Percentiles rank a stretch among this genome's conserved stretches.
phyloP scores from a whole-genome alignment of 345 rosid species.

The Eucalyptus decipiens region DNA sequence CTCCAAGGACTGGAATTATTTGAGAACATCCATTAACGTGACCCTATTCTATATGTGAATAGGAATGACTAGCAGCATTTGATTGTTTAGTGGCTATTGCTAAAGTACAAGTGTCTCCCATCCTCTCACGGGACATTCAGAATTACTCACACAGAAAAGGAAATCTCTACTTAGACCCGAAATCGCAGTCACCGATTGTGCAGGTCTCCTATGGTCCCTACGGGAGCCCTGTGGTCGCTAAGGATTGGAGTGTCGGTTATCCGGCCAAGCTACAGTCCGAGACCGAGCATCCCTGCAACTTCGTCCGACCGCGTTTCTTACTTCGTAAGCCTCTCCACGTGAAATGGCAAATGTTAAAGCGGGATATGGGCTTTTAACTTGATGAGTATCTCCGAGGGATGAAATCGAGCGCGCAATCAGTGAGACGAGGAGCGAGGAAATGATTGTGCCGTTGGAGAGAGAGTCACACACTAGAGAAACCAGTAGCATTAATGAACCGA shows the following conservation, averaged over 20 bases:
- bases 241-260: neutral
- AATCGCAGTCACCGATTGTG: too few relatives aligned
- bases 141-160: neutral
- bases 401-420: neutral
- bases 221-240: neutral
- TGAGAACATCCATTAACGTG: neutral
- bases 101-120: neutral
- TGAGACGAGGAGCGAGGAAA: neutral
- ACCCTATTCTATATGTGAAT: neutral
- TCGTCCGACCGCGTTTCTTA: neutral
- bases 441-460: neutral
- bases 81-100: neutral
- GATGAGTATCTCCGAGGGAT: neutral
- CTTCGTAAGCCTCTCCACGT: neutral
- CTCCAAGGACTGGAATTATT: neutral
- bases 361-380: neutral
- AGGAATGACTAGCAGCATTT: neutral
- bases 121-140: neutral
- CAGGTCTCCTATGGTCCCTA: neutral
- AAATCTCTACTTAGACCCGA: neutral
- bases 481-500: neutral
- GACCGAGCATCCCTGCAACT: neutral
- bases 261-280: neutral
- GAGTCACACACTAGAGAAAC: neutral
- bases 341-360: neutral